Evolutionary conservation across 768 basidiomycete species (phyloP), one percentile per base, ranked within the genome.

Genomic region (Sarcodon aspratus): DNA sequence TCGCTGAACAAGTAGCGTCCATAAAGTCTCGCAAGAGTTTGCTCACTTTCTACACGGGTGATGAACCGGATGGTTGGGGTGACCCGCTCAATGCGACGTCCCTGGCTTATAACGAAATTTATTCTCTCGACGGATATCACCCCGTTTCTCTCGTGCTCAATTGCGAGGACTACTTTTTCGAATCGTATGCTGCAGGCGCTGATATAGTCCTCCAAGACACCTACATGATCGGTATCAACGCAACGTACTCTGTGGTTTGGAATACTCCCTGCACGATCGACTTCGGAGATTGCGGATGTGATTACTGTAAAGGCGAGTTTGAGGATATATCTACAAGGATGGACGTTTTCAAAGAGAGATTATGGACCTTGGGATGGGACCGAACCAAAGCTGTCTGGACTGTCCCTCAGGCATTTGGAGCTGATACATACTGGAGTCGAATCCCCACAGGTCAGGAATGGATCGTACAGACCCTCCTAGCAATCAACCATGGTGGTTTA

Each of bases 381-480:
- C 66, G 76, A 9, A 76, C 72, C 6, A 80, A 84, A 59, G 74
- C 81, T 1, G 71, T 87, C 0, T 89, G 86, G 88, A 78, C 80
- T 1, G 86, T 89, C 1, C 83, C 85, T 0, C 87, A 90, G 62
- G 85, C 74, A 0, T 90, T 90, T 58, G 83, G 84, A 27, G 73
- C 72, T 49, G 58, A 56, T 6, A 53, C 62, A 67, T 85, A 65
- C 53, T 85, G 84, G 84, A 60, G 66, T 57, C 69, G 78, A 6
- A 64, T 60, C 42, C 86, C 86, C 0, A 85, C 81, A 0, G 84
- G 85, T 7, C 67, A 73, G 47, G 84, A 88, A 59, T 87, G 75
- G 59, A 68, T 85, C 12, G 74, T 85, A 3, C 68, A 85, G 63
- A 74, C 70, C 53, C 69, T 82, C 33, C 59, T 87, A 13, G 79